Evolutionary conservation across 2,329 filamentous ascomycete genomes (phyloP).

Genomic region (Sclerotinia borealis): DNA sequence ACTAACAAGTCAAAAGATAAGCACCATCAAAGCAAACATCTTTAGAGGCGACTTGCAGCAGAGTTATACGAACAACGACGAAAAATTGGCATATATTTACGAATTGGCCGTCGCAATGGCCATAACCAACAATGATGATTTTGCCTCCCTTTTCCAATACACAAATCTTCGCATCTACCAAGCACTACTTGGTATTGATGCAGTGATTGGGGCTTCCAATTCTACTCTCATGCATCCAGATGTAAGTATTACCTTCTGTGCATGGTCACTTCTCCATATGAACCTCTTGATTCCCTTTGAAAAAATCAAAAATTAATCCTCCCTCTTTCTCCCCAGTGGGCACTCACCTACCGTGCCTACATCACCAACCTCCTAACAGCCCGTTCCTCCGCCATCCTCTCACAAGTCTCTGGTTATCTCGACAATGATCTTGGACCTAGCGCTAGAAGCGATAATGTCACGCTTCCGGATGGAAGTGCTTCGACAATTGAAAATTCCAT

Average conservation of each 20-base stretch:
- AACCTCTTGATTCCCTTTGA: neutral
- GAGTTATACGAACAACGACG: neutral
- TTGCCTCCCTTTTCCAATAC: neutral
- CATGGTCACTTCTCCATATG: too few species aligned
- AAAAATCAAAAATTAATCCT: neutral
- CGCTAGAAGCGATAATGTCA: neutral
- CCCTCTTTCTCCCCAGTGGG: neutral
- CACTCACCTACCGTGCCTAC: neutral
- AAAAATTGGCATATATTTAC: neutral
- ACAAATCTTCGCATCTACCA: neutral
- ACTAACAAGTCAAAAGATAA: neutral
- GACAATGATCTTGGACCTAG: conserved; percentile 1
- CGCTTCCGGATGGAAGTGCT: neutral
- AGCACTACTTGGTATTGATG: conserved; percentile 6
- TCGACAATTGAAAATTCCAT: neutral
- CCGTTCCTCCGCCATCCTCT: neutral
- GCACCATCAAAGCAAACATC: neutral
- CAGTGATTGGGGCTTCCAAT: neutral
- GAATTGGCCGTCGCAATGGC: neutral
- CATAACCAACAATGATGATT: neutral
- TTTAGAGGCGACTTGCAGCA: neutral
- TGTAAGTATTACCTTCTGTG: neutral
- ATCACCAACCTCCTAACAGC: neutral
- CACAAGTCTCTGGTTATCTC: neutral
- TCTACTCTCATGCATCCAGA: neutral